Evolutionary conservation across 768 basidiomycete species (phyloP).

Genomic region (Mycena rosella): DNA sequence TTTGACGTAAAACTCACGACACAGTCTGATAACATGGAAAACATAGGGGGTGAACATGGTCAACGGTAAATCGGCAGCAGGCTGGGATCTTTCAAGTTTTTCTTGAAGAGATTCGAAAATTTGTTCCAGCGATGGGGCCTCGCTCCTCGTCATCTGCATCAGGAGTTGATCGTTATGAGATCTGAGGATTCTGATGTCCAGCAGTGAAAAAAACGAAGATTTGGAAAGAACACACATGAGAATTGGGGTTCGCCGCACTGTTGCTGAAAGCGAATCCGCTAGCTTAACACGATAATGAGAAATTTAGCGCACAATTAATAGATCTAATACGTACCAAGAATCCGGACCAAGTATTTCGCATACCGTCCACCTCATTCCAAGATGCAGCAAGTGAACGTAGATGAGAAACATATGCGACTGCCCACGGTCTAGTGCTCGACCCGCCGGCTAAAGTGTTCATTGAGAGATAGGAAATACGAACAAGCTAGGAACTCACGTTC

Average conservation of each 20-base stretch:
- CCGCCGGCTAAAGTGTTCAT: not conserved
- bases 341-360: not conserved
- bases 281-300: constrained; percentile 8
- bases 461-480: not conserved
- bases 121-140: constrained; percentile 18
- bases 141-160: not conserved
- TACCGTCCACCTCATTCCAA: not conserved
- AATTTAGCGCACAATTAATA: not conserved
- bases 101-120: constrained; percentile 9
- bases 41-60: too few species aligned
- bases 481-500: not conserved
- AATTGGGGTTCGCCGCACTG: constrained; percentile 15
- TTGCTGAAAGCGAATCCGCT: constrained; percentile 22
- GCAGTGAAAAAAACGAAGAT: too few species aligned
- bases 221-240: constrained; percentile 10
- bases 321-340: constrained; percentile 13
- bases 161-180: constrained; percentile 28
- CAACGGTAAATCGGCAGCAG: too few species aligned
- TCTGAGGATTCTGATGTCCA: not conserved
- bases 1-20: constrained; percentile 30
- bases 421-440: constrained; percentile 26
- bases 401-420: constrained; percentile 29
- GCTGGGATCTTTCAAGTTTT: not conserved
- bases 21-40: constrained; percentile 18
- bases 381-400: constrained; percentile 14